Evolutionary conservation across 768 basidiomycete species (phyloP), one percentile per base, ranked within the genome.

Genomic region (Russula lepida): DNA sequence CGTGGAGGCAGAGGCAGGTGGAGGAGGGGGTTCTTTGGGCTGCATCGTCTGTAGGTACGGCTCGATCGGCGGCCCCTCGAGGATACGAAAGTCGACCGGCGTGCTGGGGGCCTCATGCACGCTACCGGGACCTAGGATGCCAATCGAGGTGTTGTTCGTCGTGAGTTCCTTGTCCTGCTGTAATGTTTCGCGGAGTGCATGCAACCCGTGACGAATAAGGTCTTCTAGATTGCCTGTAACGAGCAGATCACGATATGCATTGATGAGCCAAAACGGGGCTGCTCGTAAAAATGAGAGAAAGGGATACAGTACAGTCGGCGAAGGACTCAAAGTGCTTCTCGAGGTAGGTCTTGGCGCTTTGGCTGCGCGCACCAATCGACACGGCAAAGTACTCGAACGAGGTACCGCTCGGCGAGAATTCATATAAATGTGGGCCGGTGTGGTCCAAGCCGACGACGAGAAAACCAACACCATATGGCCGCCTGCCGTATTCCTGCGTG

Each of bases 121-220:
- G 66, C 86, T 82, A 32, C 79, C 74, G 12, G 88, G 81, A 11
- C 95, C 95, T 61, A 98, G 79, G 70, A 99, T 90, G 32, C 93
- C 95, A 67, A 98, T 85, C 2, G 91, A 93, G 1, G 97, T 99
- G 77, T 99, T 99, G 71, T 89, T 84, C 67, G 86, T 77, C 19
- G 86, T 94, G 59, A 98, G 85, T 69, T 91, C 93, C 74, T 99
- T 99, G 78, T 98, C 97, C 71, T 99, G 97, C 69, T 98, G 97
- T 39, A 99, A 83, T 2, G 97, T 98, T 72, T 98, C 95, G 32
- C 93, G 86, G 17, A 99, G 82, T 13, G 97, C 95, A 62, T 94
- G 89, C 41, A 99, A 81, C 17, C 97, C 97, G 70, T 99, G 97
- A 66, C 81, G 83, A 73, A 98, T 85, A 35, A 99, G 80, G 43